These are phyloP conservation scores for Neospermospora avenae DNA, from an alignment of 2,329 filamentous ascomycete species.

Conservation along the genomic window DNA sequence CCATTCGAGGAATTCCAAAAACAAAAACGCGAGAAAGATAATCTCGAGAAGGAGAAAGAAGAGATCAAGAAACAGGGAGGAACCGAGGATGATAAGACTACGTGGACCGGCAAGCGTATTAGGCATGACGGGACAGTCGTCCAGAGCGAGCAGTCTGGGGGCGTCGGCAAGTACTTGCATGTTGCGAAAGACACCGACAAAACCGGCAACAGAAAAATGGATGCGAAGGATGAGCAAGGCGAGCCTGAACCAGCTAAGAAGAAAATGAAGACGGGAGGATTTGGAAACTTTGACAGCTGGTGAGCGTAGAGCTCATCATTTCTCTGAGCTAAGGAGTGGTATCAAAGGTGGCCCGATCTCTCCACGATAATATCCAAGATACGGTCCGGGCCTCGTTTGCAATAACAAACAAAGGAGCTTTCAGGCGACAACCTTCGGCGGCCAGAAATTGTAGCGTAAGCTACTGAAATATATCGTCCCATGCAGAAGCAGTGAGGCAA, in stretches of 20 bases:
- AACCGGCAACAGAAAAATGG: constrained; percentile 39
- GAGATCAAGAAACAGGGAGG: constrained; percentile 63
- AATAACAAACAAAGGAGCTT: no score
- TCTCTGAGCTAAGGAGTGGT: neutral
- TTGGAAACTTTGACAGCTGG: constrained; percentile 95
- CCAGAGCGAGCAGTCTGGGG: constrained; percentile 40
- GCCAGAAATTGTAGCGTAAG: no score
- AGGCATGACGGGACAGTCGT: constrained; percentile 61
- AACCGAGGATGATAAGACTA: constrained; percentile 83
- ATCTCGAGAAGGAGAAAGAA: constrained; percentile 53
- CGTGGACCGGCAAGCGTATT: constrained; percentile 94
- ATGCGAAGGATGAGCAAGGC: constrained; percentile 56
- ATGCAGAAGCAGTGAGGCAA: no score
- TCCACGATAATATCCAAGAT: no score
- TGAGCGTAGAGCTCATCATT: constrained; percentile 43
- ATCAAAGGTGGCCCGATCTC: no score
- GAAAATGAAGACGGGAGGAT: constrained; percentile 75
- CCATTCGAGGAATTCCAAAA: constrained; percentile 92
- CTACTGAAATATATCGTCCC: no score
- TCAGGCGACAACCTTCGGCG: no score
- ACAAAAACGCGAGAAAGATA: constrained; percentile 64
- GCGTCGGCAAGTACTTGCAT: constrained; percentile 81
- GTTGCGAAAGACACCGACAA: constrained; percentile 39
- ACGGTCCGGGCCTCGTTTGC: no score
- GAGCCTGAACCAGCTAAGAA: constrained; percentile 74